These are phyloP conservation scores for Botryotinia globosa DNA, from an alignment of 2,329 filamentous ascomycete genomes.

Conservation along the genomic window DNA sequence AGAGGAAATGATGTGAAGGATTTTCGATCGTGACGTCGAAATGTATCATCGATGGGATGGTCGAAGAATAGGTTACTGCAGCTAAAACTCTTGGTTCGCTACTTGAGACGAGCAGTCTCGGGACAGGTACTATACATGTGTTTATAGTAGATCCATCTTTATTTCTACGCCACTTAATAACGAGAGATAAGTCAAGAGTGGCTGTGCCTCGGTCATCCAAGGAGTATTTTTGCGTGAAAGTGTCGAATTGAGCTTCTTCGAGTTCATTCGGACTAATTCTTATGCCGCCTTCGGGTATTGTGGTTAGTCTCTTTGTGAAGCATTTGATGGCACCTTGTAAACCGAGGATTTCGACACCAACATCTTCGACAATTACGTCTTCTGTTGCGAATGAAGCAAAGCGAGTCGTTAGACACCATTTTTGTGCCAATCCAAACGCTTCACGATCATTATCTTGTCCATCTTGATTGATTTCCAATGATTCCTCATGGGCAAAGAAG, in stretches of 20 bases:
- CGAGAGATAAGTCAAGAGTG: constrained; percentile 70
- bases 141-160: constrained; percentile 43
- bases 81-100: constrained; percentile 79
- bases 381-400: constrained; percentile 75
- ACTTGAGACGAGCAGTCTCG: constrained; percentile 75
- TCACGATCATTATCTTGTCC: constrained; percentile 38
- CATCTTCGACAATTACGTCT: constrained; percentile 57
- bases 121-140: constrained; percentile 69
- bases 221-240: constrained; percentile 71
- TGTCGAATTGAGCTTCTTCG: constrained; percentile 67
- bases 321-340: constrained; percentile 63
- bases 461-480: constrained; percentile 31
- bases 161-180: constrained; percentile 72
- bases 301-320: constrained; percentile 43
- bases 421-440: constrained; percentile 68
- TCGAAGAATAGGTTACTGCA: constrained; percentile 47
- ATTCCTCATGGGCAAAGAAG: constrained; percentile 62
- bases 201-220: constrained; percentile 80
- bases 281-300: constrained; percentile 43
- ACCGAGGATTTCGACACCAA: constrained; percentile 60
- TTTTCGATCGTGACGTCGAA: constrained; percentile 80
- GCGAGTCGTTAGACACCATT: constrained; percentile 73
- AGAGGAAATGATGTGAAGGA: constrained; percentile 89
- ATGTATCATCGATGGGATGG: constrained; percentile 40
- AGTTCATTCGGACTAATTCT: constrained; percentile 64